These are phyloP conservation scores for Scedosporium boydii DNA, from an alignment of 2,329 filamentous ascomycete genomes.

Conservation along the genomic window DNA sequence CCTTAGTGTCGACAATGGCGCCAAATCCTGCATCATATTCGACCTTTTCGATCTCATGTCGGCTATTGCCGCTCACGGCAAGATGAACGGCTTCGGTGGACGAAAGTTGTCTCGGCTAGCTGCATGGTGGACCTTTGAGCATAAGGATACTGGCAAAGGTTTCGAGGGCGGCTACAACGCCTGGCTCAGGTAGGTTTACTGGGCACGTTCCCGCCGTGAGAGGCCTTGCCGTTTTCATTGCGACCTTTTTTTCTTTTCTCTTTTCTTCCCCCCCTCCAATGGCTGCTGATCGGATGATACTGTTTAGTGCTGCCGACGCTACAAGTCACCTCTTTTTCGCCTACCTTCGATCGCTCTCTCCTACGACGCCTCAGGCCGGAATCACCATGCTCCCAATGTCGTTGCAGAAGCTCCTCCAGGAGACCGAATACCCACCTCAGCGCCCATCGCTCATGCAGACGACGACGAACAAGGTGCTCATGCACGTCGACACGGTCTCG, in stretches of 20 bases:
- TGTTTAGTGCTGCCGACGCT: conserved; percentile 73
- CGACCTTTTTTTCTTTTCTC: background rate
- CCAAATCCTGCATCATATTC: conserved; percentile 81
- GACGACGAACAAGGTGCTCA: conserved; percentile 79
- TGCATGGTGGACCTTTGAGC: conserved; percentile 98
- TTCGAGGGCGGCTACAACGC: conserved; percentile 91
- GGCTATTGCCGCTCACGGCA: conserved; percentile 84
- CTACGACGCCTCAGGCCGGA: conserved; percentile 66
- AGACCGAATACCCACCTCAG: conserved; percentile 89
- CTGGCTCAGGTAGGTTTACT: conserved; percentile 61
- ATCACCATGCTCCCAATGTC: conserved; percentile 85
- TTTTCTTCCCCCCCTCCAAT: conserved; percentile 1
- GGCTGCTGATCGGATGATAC: conserved; percentile 18
- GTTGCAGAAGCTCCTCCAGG: conserved; percentile 78
- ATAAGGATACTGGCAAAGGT: conserved; percentile 74
- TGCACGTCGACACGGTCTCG: conserved; percentile 93
- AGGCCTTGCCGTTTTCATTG: conserved; percentile 5
- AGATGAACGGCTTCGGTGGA: conserved; percentile 85
- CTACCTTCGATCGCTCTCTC: conserved; percentile 81
- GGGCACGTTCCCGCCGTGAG: background rate
- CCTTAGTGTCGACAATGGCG: conserved; percentile 78
- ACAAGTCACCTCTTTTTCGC: conserved; percentile 97
- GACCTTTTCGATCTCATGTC: conserved; percentile 93
- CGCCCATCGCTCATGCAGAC: conserved; percentile 67
- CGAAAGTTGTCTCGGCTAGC: conserved; percentile 91